Conservation (phyloP, 768 basidiomycete species). For the Phylloporus arenicola region DNA sequence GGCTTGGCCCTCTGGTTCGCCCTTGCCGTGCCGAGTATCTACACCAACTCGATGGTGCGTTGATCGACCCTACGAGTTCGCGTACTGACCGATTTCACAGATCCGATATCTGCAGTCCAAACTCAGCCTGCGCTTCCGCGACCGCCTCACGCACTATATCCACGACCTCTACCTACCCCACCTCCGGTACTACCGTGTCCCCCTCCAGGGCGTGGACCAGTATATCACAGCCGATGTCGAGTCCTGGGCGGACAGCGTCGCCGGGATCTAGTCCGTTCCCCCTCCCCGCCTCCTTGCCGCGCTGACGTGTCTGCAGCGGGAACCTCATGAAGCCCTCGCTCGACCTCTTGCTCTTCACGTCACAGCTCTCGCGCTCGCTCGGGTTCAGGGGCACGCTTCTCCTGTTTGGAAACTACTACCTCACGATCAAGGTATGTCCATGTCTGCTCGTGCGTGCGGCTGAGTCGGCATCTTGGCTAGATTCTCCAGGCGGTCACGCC, state of each 20-base stretch:
- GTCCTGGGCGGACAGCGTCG: conserved; percentile 79
- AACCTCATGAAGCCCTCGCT: conserved; percentile 91
- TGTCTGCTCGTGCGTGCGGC: not conserved
- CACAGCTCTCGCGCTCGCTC: conserved; percentile 81
- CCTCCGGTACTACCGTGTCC: conserved; percentile 61
- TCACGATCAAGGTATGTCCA: conserved; percentile 52
- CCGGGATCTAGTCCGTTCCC: conserved; percentile 80
- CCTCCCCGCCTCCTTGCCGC: not conserved
- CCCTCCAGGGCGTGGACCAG: conserved; percentile 78
- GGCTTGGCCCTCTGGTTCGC: conserved; percentile 87
- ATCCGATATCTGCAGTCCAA: conserved; percentile 87
- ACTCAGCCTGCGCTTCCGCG: conserved; percentile 76
- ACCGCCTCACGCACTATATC: conserved; percentile 82
- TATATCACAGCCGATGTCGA: conserved; percentile 92
- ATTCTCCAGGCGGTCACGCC: conserved; percentile 84
- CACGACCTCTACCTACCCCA: conserved; percentile 88
- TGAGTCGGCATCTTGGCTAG: conserved; percentile 10
- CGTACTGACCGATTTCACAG: conserved; percentile 33
- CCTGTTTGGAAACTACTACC: conserved; percentile 78
- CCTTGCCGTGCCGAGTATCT: conserved; percentile 87
- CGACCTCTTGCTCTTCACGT: conserved; percentile 87
- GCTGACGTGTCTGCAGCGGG: conserved; percentile 47
- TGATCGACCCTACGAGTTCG: not conserved
- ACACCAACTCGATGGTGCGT: conserved; percentile 89
- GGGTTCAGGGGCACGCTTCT: conserved; percentile 79